Conservation (phyloP, 257 asterid genomes). For the Hygrophila difformis region DNA sequence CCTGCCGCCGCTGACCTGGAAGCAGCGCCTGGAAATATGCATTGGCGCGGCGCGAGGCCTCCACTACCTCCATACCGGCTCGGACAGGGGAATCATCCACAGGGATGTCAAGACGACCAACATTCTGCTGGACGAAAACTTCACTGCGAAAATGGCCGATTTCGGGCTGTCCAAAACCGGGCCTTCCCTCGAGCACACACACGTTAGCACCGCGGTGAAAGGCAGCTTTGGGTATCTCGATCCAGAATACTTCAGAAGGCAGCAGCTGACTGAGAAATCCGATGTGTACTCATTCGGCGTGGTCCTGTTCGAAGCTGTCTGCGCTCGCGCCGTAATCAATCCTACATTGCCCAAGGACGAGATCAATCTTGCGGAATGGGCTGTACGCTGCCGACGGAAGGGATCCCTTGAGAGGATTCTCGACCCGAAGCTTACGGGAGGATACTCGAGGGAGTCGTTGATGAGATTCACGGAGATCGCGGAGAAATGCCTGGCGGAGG, state of each 20-base stretch:
- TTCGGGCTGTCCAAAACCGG: slow-evolving; percentile 83
- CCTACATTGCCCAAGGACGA: slow-evolving; percentile 72
- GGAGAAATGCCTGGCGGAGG: slow-evolving; percentile 78
- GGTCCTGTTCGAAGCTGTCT: slow-evolving; percentile 60
- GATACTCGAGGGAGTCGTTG: slow-evolving; percentile 47
- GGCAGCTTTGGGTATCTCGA: slow-evolving; percentile 90
- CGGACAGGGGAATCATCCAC: slow-evolving; percentile 76
- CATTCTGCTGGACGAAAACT: slow-evolving; percentile 58
- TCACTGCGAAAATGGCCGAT: slow-evolving; percentile 83
- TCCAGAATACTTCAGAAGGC: slow-evolving; percentile 78
- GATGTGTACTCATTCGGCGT: slow-evolving; percentile 92
- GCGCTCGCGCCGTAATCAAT: slow-evolving; percentile 71
- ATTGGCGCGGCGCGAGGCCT: slow-evolving; percentile 81
- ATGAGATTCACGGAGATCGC: slow-evolving; percentile 62
- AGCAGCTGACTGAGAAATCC: slow-evolving; percentile 76
- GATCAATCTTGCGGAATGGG: slow-evolving; percentile 91
- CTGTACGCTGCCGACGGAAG: slow-evolving; percentile 59
- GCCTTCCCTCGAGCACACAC: slow-evolving; percentile 78
- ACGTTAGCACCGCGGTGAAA: slow-evolving; percentile 86
- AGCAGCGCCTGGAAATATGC: slow-evolving; percentile 65
- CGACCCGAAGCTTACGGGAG: slow-evolving; percentile 39
- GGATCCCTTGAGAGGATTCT: slow-evolving; percentile 51
- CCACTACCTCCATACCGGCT: slow-evolving; percentile 86
- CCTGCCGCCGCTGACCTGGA: slow-evolving; percentile 61
- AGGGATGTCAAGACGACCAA: slow-evolving; percentile 85